Conservation (phyloP, 2,329 filamentous ascomycete species). For the Emericellopsis atlantica region DNA sequence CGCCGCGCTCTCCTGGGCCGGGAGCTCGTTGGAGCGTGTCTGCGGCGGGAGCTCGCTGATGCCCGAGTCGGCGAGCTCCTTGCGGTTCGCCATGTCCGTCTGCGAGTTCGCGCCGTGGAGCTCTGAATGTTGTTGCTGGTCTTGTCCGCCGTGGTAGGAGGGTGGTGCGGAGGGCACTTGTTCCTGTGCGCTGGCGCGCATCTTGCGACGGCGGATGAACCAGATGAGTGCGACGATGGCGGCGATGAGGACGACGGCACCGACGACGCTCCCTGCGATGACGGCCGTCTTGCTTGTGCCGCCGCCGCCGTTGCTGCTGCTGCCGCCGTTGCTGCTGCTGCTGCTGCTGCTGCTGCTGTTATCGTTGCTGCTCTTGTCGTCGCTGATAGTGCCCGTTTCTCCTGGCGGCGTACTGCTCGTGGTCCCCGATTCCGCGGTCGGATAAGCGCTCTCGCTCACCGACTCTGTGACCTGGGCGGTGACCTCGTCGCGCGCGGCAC, state of each 20-base stretch:
- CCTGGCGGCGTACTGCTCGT: too few species aligned
- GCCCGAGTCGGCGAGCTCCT: too few species aligned
- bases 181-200: too few species aligned
- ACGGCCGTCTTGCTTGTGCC: slow-evolving; percentile 12
- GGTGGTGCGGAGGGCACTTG: too few species aligned
- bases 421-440: slow-evolving; percentile 2
- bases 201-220: slow-evolving; percentile 20
- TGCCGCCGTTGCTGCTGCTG: slow-evolving; percentile 1
- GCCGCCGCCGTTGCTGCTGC: background rate
- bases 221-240: slow-evolving; percentile 18
- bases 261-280: slow-evolving; percentile 19
- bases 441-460: slow-evolving; percentile 2
- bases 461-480: slow-evolving; percentile 29
- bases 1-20: too few species aligned
- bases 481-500: slow-evolving; percentile 28
- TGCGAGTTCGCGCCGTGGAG: too few species aligned
- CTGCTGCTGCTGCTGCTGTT: slow-evolving; percentile 1
- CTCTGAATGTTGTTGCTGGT: too few species aligned
- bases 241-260: slow-evolving; percentile 10
- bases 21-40: too few species aligned
- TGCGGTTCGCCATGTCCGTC: too few species aligned
- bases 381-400: slow-evolving; percentile 24
- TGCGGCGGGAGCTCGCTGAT: too few species aligned
- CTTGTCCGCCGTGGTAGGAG: too few species aligned
- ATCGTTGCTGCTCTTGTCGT: slow-evolving; percentile 3